Conservation (phyloP, 176 grass and related monocot species). For the Alloteropsis semialata region DNA sequence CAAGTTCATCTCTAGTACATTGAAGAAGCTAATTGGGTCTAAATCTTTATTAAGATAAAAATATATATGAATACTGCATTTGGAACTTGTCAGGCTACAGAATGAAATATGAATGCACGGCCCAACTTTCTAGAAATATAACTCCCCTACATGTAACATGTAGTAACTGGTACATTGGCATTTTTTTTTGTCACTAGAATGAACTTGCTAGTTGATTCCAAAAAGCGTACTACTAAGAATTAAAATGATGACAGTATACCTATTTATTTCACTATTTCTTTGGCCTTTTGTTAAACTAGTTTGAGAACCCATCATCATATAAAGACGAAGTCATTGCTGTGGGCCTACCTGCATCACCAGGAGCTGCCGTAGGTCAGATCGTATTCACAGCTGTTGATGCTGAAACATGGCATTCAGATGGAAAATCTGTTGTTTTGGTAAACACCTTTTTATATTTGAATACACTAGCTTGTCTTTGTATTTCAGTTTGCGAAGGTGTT, state of each 20-base stretch:
- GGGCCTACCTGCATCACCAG: conserved; percentile 91
- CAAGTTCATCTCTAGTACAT: not conserved
- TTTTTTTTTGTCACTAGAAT: not conserved
- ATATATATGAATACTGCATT: not conserved
- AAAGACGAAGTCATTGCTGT: conserved; percentile 64
- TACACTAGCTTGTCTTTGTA: not conserved
- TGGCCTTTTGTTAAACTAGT: conserved; percentile 45
- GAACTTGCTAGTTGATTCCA: not conserved
- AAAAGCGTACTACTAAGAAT: not conserved
- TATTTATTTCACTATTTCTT: conserved; percentile 14
- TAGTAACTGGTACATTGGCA: not conserved
- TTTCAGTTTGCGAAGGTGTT: not conserved
- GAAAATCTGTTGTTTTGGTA: conserved; percentile 86
- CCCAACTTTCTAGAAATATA: not conserved
- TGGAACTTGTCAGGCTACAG: not conserved
- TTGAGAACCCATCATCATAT: conserved; percentile 71
- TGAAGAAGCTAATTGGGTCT: not conserved
- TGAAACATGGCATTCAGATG: conserved; percentile 84
- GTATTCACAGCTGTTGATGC: conserved; percentile 86
- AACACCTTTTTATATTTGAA: not conserved
- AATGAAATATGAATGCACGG: not conserved
- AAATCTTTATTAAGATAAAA: not conserved
- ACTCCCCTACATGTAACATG: not conserved
- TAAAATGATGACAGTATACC: conserved; percentile 6
- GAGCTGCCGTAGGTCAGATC: conserved; percentile 81